These are phyloP conservation scores for Paracamarosporium sp. DNA, from an alignment of 2,329 filamentous ascomycete genomes.

Conservation along the genomic window DNA sequence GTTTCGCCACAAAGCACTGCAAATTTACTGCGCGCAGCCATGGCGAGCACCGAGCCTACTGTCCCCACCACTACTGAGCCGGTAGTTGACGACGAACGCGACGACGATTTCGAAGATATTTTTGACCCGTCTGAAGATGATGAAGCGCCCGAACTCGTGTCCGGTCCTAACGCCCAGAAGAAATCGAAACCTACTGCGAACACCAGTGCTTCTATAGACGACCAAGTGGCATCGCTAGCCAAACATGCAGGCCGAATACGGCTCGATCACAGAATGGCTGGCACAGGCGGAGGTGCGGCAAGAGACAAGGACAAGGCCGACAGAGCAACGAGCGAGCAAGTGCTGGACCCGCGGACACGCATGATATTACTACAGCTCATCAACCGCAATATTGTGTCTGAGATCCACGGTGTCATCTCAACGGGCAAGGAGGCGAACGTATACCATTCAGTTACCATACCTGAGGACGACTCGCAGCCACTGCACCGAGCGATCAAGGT, in stretches of 20 bases:
- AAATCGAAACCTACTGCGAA: conserved; percentile 79
- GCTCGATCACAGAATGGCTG: conserved; percentile 67
- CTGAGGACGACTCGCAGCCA: conserved; percentile 54
- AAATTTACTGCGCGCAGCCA: background rate
- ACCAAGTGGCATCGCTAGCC: conserved; percentile 84
- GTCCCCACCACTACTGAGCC: conserved; percentile 8
- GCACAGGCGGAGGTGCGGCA: conserved; percentile 54
- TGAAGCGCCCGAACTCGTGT: conserved; percentile 62
- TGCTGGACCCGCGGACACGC: conserved; percentile 89
- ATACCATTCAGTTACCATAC: conserved; percentile 80
- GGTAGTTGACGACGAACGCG: conserved; percentile 54
- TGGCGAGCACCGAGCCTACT: conserved; percentile 12
- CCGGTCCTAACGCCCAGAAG: conserved; percentile 68
- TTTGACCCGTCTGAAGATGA: conserved; percentile 65
- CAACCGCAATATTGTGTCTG: conserved; percentile 85
- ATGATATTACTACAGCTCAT: conserved; percentile 98
- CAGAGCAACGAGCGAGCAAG: conserved; percentile 91
- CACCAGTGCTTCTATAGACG: conserved; percentile 79
- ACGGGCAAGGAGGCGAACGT: conserved; percentile 99
- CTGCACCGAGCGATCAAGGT: conserved; percentile 92
- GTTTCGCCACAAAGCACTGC: background rate
- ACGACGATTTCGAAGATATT: conserved; percentile 69
- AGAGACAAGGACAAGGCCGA: conserved; percentile 85
- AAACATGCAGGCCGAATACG: conserved; percentile 86
- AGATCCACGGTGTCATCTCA: conserved; percentile 93